phyloP scores from a whole-genome alignment of 2,329 filamentous ascomycete genomes.

The Helminthosporium solani region DNA sequence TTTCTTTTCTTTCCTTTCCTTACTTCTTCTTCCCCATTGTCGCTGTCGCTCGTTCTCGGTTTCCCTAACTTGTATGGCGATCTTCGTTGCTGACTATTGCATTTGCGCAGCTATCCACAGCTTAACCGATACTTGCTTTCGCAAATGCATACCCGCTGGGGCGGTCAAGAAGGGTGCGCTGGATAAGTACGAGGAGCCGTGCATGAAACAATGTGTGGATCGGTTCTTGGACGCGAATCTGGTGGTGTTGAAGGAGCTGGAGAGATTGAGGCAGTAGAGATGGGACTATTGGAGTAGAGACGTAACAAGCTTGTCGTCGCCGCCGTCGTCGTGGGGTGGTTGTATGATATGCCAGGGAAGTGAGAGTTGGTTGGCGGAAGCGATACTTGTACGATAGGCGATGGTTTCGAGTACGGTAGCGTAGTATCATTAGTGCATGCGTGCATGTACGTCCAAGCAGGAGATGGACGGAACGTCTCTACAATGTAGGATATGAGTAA shows the following conservation, averaged over 20 bases:
- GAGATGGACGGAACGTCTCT: not conserved
- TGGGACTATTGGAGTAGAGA: not conserved
- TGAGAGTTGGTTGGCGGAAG: not conserved
- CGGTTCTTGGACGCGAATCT: constrained; percentile 88
- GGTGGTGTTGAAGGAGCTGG: constrained; percentile 80
- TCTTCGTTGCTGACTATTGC: not conserved
- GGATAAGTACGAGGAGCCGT: constrained; percentile 75
- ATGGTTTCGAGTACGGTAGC: too few species aligned
- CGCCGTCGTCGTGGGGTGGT: too few species aligned
- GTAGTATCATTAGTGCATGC: too few species aligned
- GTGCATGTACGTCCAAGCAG: too few species aligned
- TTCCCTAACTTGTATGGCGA: too few species aligned
- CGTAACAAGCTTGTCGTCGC: too few species aligned
- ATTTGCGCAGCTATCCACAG: constrained; percentile 57
- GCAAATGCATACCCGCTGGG: constrained; percentile 80
- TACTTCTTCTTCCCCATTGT: too few species aligned
- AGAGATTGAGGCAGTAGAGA: constrained; percentile 52
- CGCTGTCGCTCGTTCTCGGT: too few species aligned
- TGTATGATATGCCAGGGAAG: not conserved
- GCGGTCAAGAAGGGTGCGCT: constrained; percentile 70
- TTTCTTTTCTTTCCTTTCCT: too few species aligned
- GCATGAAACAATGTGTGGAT: constrained; percentile 90
- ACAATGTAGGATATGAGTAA: too few species aligned
- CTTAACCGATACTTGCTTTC: constrained; percentile 82
- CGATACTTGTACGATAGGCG: not conserved